Base-by-base conservation (phyloP, 1,284 basidiomycete genomes). In the Wolfiporia cocos region DNA sequence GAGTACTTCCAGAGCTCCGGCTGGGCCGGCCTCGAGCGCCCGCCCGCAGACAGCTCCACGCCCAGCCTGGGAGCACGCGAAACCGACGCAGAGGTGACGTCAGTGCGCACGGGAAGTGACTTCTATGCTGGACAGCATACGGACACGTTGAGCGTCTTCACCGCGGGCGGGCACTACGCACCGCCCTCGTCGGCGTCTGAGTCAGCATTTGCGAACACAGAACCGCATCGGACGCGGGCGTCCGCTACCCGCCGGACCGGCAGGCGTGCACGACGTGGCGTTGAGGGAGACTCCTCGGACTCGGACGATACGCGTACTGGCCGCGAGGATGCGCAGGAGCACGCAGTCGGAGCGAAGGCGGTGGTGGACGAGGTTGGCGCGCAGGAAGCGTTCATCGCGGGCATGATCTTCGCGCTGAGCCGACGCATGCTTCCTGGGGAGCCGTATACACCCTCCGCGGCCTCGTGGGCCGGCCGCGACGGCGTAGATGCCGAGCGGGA, bases 1-100 rank as follows among this genome's bases (percentile, higher is more conserved):
- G 86, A 90, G 52, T 90, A 90, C 59, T 85, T 88, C 54, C 87
- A 90, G 53, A 81, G 79, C 49, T 86, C 82, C 0, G 80, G 79
- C 2, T 88, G 85, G 86, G 74, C 81, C 1, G 65, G 64, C 15
- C 33, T 46, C 19, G 33, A 39, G 22, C 28, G 48, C 20, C 39
- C 48, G 46, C 30, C 31, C 47, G 23, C 40, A 2, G 14, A 14
- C 32, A 42, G 14, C 21, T 23, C 28, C 20, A 21, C 30, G 18
- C 39, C 28, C 14, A 28, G 41, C 35, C 15, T 39, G 34, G 12
- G 34, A 21, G 17, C 37, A 29, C 1, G 15, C 23, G 18, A n/a
- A 11, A 18, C 20, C 5, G 35, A 41, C 10, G n/a, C 21, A 22
- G 63, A 62, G 32, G 55, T 54, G 31, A 53, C 67, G 42, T 83